These are phyloP conservation scores for Colletotrichum sp. DNA, from an alignment of 2,329 filamentous ascomycete genomes.

Conservation along the genomic window DNA sequence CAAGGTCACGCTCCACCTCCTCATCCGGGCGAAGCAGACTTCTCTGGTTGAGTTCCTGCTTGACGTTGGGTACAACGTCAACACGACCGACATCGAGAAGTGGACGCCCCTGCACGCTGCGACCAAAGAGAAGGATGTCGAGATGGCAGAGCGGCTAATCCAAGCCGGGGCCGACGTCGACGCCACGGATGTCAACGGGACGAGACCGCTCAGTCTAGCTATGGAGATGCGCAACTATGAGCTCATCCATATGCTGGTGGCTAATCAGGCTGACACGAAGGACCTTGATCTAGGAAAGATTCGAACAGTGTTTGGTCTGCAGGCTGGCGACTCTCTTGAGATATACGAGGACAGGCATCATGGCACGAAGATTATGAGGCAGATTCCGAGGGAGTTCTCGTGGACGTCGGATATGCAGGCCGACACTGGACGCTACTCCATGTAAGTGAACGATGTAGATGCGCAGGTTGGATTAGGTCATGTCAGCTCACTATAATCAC, in stretches of 20 bases:
- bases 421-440: not conserved
- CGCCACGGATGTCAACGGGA: not conserved
- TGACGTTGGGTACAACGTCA: not conserved
- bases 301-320: not conserved
- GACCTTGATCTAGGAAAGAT: not conserved
- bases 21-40: not conserved
- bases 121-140: not conserved
- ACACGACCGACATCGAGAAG: not conserved
- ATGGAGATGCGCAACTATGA: not conserved
- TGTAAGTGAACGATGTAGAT: not conserved
- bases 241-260: not conserved
- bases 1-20: not conserved
- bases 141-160: not conserved
- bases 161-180: not conserved
- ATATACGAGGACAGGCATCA: not conserved
- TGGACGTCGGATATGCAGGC: not conserved
- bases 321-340: not conserved
- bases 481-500: not conserved
- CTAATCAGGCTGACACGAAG: not conserved
- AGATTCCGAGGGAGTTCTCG: not conserved
- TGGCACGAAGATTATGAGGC: not conserved
- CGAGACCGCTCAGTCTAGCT: not conserved
- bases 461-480: fast-evolving
- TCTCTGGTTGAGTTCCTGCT: not conserved
- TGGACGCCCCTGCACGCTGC: not conserved